Evolutionary conservation across 2,329 filamentous ascomycete species (phyloP).

Genomic region (Hansfordia pulvinata): DNA sequence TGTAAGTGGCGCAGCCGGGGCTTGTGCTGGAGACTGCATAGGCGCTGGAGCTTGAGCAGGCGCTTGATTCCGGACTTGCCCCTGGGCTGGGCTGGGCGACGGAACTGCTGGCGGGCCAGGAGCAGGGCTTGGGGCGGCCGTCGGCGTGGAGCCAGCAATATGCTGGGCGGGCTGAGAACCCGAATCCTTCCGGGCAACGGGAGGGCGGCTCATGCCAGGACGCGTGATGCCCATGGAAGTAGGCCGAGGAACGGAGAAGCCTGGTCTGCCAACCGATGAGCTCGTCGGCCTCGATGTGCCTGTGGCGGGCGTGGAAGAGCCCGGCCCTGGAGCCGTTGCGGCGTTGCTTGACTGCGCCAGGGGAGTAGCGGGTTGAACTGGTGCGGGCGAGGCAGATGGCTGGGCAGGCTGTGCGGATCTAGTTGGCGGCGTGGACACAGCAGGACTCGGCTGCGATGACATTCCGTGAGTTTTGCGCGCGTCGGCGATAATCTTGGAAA

Average conservation of each 20-base stretch:
- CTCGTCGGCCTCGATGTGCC: constrained; percentile 3
- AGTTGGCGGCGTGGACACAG: background rate
- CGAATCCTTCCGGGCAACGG: constrained; percentile 7
- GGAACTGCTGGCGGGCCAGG: background rate
- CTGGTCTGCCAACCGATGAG: constrained; percentile 2
- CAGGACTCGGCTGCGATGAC: constrained; percentile 4
- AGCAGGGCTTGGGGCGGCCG: background rate
- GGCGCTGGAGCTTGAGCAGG: no score
- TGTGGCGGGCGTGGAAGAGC: constrained; percentile 5
- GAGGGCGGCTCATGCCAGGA: constrained; percentile 9
- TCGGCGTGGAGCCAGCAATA: background rate
- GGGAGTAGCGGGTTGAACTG: background rate
- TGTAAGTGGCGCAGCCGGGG: no score
- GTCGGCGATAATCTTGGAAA: constrained; percentile 16
- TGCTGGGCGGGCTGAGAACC: constrained; percentile 5
- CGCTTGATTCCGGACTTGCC: no score
- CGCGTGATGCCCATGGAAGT: constrained; percentile 3
- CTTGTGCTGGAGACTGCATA: no score
- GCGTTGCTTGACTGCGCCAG: background rate
- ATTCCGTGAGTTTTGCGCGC: constrained; percentile 12
- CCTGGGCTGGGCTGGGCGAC: no score
- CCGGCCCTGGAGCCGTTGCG: background rate
- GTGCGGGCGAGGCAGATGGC: no score
- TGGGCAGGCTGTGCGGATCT: background rate
- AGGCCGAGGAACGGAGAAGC: constrained; percentile 4